Percentiles rank a stretch among this genome's conserved stretches.
Conservation (phyloP, 495 filamentous ascomycete species). For the Melanomma pulvis-pyrius region DNA sequence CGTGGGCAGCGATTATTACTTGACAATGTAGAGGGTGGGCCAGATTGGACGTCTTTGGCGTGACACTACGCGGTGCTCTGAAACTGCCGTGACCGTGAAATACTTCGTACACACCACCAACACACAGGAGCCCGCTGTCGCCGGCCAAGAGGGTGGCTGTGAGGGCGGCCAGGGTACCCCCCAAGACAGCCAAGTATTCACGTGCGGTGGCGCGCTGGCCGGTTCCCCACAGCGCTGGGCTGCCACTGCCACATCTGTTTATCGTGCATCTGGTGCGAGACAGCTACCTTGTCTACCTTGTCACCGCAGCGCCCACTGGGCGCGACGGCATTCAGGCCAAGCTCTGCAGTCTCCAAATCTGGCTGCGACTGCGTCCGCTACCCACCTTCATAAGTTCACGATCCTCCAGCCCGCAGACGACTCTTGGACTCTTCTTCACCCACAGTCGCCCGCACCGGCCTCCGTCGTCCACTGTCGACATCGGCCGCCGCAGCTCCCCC, state of each 20-base stretch:
- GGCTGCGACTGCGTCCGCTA: constrained; percentile 16
- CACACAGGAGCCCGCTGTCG: no score
- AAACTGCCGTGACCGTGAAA: no score
- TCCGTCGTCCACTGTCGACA: background rate
- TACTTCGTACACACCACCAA: no score
- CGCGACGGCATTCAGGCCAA: constrained; percentile 33
- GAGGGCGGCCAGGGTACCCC: no score
- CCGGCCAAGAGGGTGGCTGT: no score
- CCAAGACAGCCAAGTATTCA: background rate
- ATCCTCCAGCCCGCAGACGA: background rate
- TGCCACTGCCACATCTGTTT: background rate
- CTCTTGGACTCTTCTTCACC: background rate
- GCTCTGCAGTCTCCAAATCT: constrained; percentile 25
- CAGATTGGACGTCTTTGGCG: no score
- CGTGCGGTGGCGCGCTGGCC: background rate
- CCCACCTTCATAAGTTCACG: constrained; percentile 3
- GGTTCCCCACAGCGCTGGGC: background rate
- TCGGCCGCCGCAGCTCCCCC: constrained; percentile 13
- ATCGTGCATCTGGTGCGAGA: background rate
- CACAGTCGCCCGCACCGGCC: constrained; percentile 5
- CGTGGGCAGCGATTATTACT: background rate
- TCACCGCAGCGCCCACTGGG: constrained; percentile 9
- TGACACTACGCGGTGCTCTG: no score
- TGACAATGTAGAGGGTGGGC: background rate
- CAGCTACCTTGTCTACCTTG: constrained; percentile 1